A percentile compares a stretch with the other conserved stretches of the same genome.
Conservation (phyloP, 2,329 filamentous ascomycete species). For the Ascosphaera pollenicola region DNA sequence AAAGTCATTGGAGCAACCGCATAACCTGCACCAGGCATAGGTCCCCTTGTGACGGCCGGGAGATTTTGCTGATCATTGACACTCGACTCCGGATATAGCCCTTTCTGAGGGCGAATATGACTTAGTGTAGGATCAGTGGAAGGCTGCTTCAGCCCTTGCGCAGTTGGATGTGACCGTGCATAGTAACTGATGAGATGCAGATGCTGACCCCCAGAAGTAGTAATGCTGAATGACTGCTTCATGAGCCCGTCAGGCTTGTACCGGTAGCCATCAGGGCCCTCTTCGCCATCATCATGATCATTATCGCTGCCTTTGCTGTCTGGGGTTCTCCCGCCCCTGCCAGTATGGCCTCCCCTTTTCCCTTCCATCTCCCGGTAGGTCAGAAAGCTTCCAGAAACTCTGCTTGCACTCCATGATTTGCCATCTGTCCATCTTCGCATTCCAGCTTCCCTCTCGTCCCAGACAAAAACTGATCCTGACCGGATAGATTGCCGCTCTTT, state of each 20-base stretch:
- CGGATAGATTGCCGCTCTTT: conserved; percentile 93
- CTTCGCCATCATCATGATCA: conserved; percentile 46
- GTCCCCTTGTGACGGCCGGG: conserved; percentile 58
- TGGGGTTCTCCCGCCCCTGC: conserved; percentile 53
- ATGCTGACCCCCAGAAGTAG: conserved; percentile 71
- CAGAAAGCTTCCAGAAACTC: conserved; percentile 90
- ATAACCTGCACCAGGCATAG: conserved; percentile 35
- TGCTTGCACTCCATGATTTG: conserved; percentile 96
- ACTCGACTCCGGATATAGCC: conserved; percentile 92
- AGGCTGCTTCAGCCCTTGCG: conserved; percentile 56
- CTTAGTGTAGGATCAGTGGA: conserved; percentile 59
- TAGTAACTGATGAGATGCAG: conserved; percentile 97
- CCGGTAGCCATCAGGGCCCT: conserved; percentile 64
- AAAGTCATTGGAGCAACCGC: conserved; percentile 29
- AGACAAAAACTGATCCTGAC: conserved; percentile 97
- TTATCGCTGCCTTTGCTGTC: conserved; percentile 71
- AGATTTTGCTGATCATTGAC: conserved; percentile 66
- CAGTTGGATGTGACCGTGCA: conserved; percentile 52
- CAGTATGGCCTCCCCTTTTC: conserved; percentile 61
- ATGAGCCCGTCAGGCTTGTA: conserved; percentile 95
- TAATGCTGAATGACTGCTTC: conserved; percentile 99
- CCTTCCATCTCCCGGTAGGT: conserved; percentile 99
- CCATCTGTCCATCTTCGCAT: conserved; percentile 98
- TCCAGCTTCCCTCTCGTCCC: conserved; percentile 94
- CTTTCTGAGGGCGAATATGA: conserved; percentile 69